Evolutionary conservation across 2,329 filamentous ascomycete species (phyloP), one percentile per base, ranked within the genome.

Genomic region (Verticillium longisporum): DNA sequence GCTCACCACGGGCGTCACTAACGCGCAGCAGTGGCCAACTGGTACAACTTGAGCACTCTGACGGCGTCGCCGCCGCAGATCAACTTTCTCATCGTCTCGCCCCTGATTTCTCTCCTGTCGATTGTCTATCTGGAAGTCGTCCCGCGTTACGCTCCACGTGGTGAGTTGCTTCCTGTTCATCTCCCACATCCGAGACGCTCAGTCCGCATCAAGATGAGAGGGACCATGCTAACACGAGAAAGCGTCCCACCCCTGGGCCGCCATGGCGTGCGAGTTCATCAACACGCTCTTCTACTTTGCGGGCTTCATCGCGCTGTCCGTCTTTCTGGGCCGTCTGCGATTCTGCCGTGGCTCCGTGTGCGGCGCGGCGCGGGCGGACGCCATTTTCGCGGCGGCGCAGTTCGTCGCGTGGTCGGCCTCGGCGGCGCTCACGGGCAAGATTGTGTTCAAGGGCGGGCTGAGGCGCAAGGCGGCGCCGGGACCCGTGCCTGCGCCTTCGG

Each of bases 281-380:
- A 87, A 85, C 69, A 74, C 78, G 4, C 64, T 85, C 61, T 81
- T 87, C 69, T 85, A 84, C 74, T 83, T 87, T 70, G 75, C 78
- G 26, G 84, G 83, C 61, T 87, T 87, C 73, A 77, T 85, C 66
- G 82, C 82, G 10, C 77, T 87, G 21, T 76, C 82, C 54, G 78
- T 82, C 64, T 87, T 85, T 73, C 78, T 88, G 65, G 75, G 77
- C 69, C 74, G 75, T 59, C 74, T 87, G 58, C 72, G 80, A 60
- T 84, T 84, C 74, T 88, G 85, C 73, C 75, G 77, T 32, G 85
- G 84, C 53, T 75, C 74, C 41, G 81, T 86, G 32, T 88, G 85
- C 74, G 75, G 75, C 31, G 78, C 81, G 13, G 83, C 82, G 50
- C 80, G 80, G 21, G 82, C 82, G 54, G 78, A 80, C 62, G 78